These are phyloP conservation scores for Gossypium longicalyx DNA, from an alignment of 345 rosid species.

Conservation along the genomic window DNA sequence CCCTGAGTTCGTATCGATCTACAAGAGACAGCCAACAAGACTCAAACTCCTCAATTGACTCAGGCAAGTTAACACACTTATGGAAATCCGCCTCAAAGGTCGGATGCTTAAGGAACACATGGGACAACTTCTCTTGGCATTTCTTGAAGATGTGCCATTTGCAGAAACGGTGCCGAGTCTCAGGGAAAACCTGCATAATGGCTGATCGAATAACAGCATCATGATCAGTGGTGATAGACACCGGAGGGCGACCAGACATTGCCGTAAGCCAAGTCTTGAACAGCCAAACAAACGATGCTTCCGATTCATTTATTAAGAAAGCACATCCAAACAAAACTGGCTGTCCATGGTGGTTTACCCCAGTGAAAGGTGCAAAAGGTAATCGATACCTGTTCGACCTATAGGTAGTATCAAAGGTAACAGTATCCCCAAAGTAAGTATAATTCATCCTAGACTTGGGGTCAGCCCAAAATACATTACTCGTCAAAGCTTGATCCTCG, in stretches of 20 bases:
- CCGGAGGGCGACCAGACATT: conserved; percentile 50
- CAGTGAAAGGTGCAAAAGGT: conserved; percentile 48
- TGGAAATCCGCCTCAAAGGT: conserved; percentile 43
- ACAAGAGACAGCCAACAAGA: conserved; percentile 41
- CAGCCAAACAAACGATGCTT: conserved; percentile 58
- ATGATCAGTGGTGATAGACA: conserved; percentile 56
- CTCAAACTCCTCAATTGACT: conserved; percentile 37
- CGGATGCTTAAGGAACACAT: conserved; percentile 39
- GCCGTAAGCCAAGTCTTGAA: conserved; percentile 55
- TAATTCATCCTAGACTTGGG: conserved; percentile 34
- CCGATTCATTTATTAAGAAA: conserved; percentile 48
- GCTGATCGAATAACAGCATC: conserved; percentile 51
- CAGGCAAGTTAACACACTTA: conserved; percentile 39
- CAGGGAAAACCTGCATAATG: conserved; percentile 48
- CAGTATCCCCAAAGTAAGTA: conserved; percentile 39
- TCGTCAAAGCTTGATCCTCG: conserved; percentile 32
- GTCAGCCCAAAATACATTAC: conserved; percentile 52
- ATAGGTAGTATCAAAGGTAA: conserved; percentile 46
- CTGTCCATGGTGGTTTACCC: conserved; percentile 62
- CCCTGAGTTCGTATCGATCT: conserved; percentile 44
- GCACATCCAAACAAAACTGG: conserved; percentile 61
- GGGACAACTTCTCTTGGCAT: conserved; percentile 43
- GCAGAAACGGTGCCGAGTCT: conserved; percentile 54
- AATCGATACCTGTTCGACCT: conserved; percentile 46
- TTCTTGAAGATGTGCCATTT: conserved; percentile 56